These are phyloP conservation scores for Decorospora gaudefroyi DNA, from an alignment of 2,329 filamentous ascomycete species.

Conservation along the genomic window DNA sequence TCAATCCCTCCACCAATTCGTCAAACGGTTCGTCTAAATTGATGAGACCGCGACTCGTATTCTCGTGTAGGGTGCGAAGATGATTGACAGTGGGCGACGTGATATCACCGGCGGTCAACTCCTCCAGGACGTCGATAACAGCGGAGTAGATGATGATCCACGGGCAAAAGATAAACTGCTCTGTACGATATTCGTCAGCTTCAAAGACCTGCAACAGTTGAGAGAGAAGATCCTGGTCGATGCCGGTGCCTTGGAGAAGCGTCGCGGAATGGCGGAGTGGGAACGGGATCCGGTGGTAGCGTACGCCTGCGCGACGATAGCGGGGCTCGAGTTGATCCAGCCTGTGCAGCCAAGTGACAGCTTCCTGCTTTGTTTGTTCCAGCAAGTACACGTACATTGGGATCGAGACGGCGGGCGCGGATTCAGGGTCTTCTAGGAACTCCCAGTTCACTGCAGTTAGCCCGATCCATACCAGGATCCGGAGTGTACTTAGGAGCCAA, in stretches of 20 bases:
- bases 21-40: not conserved
- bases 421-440: no score
- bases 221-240: not conserved
- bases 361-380: constrained; percentile 1
- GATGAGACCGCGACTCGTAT: not conserved
- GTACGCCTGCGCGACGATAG: constrained; percentile 6
- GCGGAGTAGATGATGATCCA: constrained; percentile 7
- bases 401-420: no score
- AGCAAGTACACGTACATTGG: constrained; percentile 13
- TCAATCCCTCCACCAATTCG: not conserved
- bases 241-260: not conserved
- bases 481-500: no score
- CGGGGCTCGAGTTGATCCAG: constrained; percentile 10
- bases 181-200: not conserved
- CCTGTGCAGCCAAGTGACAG: constrained; percentile 5
- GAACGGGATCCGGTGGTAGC: constrained; percentile 12
- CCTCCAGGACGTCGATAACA: not conserved
- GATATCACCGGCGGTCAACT: not conserved
- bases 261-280: constrained; percentile 3
- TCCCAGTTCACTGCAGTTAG: no score
- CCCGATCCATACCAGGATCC: no score
- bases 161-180: constrained; percentile 8
- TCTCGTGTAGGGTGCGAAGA: not conserved
- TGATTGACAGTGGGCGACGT: not conserved
- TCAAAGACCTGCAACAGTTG: constrained; percentile 10